Conservation (phyloP, 495 filamentous ascomycete genomes). For the Aspergillus bridgeri region DNA sequence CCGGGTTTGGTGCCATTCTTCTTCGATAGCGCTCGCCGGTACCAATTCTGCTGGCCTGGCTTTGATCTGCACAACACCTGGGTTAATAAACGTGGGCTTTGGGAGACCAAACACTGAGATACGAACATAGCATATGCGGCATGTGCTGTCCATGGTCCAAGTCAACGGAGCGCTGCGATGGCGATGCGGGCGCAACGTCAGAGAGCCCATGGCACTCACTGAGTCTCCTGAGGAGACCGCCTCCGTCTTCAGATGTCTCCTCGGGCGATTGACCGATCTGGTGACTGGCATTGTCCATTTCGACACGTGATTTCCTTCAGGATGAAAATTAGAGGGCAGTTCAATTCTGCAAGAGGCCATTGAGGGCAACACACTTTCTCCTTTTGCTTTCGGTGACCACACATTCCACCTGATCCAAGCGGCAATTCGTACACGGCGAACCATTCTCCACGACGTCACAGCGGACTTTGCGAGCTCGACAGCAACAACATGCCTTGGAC, state of each 20-base stretch:
- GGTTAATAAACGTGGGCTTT: neutral
- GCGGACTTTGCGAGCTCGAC: slow-evolving; percentile 83
- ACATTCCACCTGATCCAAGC: slow-evolving; percentile 84
- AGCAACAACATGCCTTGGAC: slow-evolving; percentile 83
- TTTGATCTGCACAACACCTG: slow-evolving; percentile 32
- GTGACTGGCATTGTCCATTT: slow-evolving; percentile 29
- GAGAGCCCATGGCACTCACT: slow-evolving; percentile 28
- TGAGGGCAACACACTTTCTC: slow-evolving; percentile 55
- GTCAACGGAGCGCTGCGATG: slow-evolving; percentile 41
- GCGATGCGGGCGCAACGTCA: slow-evolving; percentile 36
- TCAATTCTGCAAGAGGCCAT: neutral
- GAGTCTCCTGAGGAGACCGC: slow-evolving; percentile 27
- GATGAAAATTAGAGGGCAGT: slow-evolving; percentile 4
- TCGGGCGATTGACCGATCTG: slow-evolving; percentile 35
- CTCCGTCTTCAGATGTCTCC: slow-evolving; percentile 35
- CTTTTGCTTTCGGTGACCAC: slow-evolving; percentile 87
- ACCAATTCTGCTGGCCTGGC: slow-evolving; percentile 32
- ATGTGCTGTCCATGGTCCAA: slow-evolving; percentile 46
- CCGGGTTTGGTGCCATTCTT: slow-evolving; percentile 37
- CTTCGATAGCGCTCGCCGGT: slow-evolving; percentile 32
- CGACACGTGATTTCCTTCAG: slow-evolving; percentile 44
- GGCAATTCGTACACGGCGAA: slow-evolving; percentile 85
- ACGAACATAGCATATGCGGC: slow-evolving; percentile 48
- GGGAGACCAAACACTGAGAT: neutral
- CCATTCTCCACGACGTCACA: slow-evolving; percentile 90